Evolutionary conservation across 192 early-diverging fungal genomes (phyloP), one percentile per base, ranked within the genome.

Genomic region (Geranomyces variabilis): DNA sequence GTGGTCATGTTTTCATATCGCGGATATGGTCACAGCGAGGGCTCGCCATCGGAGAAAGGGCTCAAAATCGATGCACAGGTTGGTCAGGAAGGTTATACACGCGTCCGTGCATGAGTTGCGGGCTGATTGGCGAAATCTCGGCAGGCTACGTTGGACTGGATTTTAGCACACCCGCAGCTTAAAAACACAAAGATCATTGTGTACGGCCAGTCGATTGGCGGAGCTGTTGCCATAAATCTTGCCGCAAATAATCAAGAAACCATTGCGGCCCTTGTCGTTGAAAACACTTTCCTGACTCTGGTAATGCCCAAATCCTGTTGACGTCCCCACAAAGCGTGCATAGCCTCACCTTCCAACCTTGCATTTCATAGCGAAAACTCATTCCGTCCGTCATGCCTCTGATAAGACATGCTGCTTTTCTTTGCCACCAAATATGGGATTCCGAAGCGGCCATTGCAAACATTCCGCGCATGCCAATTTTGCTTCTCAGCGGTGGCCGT

Each of bases 1-100:
- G 89, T 99, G 15, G 90, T 96, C 61, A 93, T 99, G 93, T 83
- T 98, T 21, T 97, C 95, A n/a, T 99, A 99, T 66, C 86, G 97
- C 70, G 96, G 97, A 43, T 97, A 97, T 81, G 96, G 96, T 7
- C 69, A 88, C 47, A 93, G 92, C 49, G 91, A 95, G 66, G 97
- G 97, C 6, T 83, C 79, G 43, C 90, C 96, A 2, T 85, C 84
- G 9, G 97, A 99, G 79, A 87, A 88, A 21, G 96, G 97, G 0
- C 78, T 99, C 34, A 86, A 87, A 72, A 88, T 91, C 44, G 97
- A 99, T 80, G 90, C 94, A 17, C 85, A 93, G 83, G 90, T 91
- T 36, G 24, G 62, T 14, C 13, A 2, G 8, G 4, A 26, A 28
- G 17, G 33, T 3, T 4, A 61, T 28, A 7, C n/a, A n/a, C 19